These are phyloP conservation scores for Auxenochlorella pyrenoidosa DNA, from an alignment of 139 green algal genomes.

Conservation along the genomic window DNA sequence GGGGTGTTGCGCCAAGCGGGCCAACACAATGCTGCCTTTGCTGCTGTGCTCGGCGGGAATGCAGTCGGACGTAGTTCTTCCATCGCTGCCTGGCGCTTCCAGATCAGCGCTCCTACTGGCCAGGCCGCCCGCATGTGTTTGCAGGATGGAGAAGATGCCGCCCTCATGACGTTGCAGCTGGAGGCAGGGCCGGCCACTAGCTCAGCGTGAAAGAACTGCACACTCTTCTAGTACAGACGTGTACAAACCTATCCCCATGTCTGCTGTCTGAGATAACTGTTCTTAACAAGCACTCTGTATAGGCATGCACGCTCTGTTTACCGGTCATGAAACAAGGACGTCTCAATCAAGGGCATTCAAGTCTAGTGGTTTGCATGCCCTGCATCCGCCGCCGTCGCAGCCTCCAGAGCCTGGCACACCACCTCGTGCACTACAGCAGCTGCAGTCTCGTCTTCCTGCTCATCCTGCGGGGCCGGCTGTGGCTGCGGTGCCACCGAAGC, in stretches of 20 bases:
- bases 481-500: background rate
- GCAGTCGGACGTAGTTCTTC: too few relatives aligned
- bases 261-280: background rate
- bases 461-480: background rate
- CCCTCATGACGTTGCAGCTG: constrained; percentile 25
- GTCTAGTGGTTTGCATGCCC: background rate
- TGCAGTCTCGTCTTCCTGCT: background rate
- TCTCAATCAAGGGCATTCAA: background rate
- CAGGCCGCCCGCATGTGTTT: background rate
- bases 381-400: background rate
- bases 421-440: background rate
- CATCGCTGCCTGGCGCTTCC: too few relatives aligned
- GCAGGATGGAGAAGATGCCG: constrained; percentile 10
- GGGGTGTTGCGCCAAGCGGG: background rate
- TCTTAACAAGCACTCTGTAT: background rate
- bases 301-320: background rate
- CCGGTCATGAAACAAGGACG: background rate
- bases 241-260: background rate
- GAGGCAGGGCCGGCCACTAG: background rate
- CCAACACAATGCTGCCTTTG: background rate
- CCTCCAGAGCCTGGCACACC: background rate
- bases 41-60: background rate
- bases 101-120: too few relatives aligned
- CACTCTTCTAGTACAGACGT: too few relatives aligned
- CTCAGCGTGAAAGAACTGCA: too few relatives aligned